Percentiles rank a stretch among this genome's conserved stretches.
Evolutionary conservation across 176 grass and related monocot species (phyloP).

Genomic region (Oryza rufipogon): DNA sequence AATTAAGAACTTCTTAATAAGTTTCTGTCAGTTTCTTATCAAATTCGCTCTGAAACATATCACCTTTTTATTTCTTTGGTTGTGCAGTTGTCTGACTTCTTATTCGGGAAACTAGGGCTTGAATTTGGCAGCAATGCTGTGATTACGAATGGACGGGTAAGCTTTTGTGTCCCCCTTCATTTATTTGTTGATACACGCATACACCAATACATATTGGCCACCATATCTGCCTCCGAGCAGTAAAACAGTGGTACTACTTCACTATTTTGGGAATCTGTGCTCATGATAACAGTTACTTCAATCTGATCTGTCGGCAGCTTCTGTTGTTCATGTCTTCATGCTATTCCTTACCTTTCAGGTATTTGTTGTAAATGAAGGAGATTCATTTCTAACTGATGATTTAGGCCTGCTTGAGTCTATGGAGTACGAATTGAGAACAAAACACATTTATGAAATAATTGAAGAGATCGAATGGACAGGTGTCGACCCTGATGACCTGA

Average conservation of each 20-base stretch:
- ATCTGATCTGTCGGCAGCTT: slow-evolving; percentile 37
- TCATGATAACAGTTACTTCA: slow-evolving; percentile 26
- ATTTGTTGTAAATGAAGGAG: slow-evolving; percentile 72
- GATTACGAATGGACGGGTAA: slow-evolving; percentile 97
- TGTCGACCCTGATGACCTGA: slow-evolving; percentile 88
- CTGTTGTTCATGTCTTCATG: slow-evolving; percentile 33
- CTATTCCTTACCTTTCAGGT: slow-evolving; percentile 60
- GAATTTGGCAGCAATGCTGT: slow-evolving; percentile 88
- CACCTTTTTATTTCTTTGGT: slow-evolving; percentile 34
- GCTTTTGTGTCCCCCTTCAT: slow-evolving; percentile 32
- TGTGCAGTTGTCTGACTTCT: slow-evolving; percentile 72
- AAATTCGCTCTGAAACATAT: slow-evolving; percentile 33
- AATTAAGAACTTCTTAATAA: slow-evolving; percentile 15
- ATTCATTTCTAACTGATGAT: slow-evolving; percentile 82
- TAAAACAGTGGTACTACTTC: not conserved
- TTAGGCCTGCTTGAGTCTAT: slow-evolving; percentile 84
- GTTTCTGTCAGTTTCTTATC: slow-evolving; percentile 21
- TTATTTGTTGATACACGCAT: slow-evolving; percentile 20
- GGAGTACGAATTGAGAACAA: slow-evolving; percentile 80
- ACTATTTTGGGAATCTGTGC: not conserved
- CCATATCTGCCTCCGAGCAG: not conserved
- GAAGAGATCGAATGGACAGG: slow-evolving; percentile 69
- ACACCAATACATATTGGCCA: not conserved
- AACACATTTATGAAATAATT: slow-evolving; percentile 91
- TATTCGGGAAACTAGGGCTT: slow-evolving; percentile 73